phyloP scores from a whole-genome alignment of 345 rosid genomes.

The Sonneratia alba region DNA sequence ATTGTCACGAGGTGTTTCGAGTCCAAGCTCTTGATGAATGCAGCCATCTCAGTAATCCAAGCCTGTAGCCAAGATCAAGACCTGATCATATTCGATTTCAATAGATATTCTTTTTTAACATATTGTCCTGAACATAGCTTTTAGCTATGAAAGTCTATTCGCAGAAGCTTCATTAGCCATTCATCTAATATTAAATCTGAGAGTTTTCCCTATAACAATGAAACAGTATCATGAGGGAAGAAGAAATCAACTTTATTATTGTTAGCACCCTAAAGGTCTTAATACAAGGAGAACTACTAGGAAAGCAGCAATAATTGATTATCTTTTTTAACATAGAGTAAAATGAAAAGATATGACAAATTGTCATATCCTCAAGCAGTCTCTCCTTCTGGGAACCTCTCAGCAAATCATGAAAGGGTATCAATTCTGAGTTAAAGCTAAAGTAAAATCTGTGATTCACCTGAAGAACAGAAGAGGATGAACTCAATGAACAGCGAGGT shows the following conservation, averaged over 20 bases:
- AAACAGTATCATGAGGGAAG: not conserved
- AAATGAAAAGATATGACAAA: not conserved
- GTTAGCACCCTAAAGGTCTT: not conserved
- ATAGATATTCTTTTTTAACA: not conserved
- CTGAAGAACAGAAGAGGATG: slow-evolving; percentile 34
- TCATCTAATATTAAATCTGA: not conserved
- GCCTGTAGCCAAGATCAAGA: slow-evolving; percentile 18
- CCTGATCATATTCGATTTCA: not conserved
- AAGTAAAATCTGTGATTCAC: slow-evolving; percentile 13
- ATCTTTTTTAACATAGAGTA: no score
- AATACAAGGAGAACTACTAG: not conserved
- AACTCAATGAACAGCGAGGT: slow-evolving; percentile 33
- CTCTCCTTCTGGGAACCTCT: not conserved
- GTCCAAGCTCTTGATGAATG: slow-evolving; percentile 38
- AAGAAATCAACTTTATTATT: no score
- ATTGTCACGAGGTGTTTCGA: slow-evolving; percentile 31
- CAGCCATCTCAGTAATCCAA: slow-evolving; percentile 44
- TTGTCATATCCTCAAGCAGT: not conserved
- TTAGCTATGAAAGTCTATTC: not conserved
- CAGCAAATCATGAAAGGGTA: not conserved
- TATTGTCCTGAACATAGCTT: not conserved
- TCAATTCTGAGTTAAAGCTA: not conserved
- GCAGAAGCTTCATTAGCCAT: not conserved
- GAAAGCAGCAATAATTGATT: not conserved
- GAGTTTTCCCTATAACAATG: not conserved